Evolutionary conservation across 352 stramenopile species (phyloP), one percentile per base, ranked within the genome.

Genomic region (Globisporangium spinosum): DNA sequence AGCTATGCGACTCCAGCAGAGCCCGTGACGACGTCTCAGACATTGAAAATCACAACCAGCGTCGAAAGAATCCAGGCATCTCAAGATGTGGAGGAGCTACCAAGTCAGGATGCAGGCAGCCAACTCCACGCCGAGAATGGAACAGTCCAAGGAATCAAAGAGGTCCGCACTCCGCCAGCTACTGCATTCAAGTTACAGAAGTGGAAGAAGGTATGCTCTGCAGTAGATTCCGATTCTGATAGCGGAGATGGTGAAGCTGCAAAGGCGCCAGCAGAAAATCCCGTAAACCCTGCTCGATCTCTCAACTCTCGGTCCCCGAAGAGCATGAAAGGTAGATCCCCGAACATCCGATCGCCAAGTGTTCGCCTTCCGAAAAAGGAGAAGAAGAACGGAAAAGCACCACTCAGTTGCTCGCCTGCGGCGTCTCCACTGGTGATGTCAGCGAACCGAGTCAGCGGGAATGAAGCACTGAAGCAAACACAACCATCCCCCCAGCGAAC

Each of bases 181-280:
- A 69, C 64, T 55, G 63, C 66, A 49, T 62, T 76, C 59, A 77
- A 73, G 64, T 22, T 69, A 32, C 71, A 71, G 32, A 35, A 49
- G 54, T 65, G 79, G 25, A 83, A 64, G 61, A 79, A 82, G 38
- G 66, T 86, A 0, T 89, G 81, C 53, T 77, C 70, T 10, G 67
- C 82, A 1, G 78, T 83, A 58, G 81, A 86, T 57, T 89, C 79
- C 2, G 80, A 85, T 25, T 61, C 72, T 0, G 76, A 80, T 15
- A 62, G 57, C 10, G 65, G 62, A 25, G 62, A 60, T 4, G 34
- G n/a, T 10, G 62, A 13, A 2, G 9, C n/a, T 23, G 17, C 49
- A 6, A 35, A 20, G 2, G 13, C 9, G 22, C 32, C 2, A 17
- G n/a, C 1, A 45, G 53, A 58, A n/a, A 13, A 20, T 0, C 23